Percentiles rank a stretch among this genome's conserved stretches.
Evolutionary conservation across 306 rosid genomes (phyloP).

Genomic region (Fragaria nilgerrensis): DNA sequence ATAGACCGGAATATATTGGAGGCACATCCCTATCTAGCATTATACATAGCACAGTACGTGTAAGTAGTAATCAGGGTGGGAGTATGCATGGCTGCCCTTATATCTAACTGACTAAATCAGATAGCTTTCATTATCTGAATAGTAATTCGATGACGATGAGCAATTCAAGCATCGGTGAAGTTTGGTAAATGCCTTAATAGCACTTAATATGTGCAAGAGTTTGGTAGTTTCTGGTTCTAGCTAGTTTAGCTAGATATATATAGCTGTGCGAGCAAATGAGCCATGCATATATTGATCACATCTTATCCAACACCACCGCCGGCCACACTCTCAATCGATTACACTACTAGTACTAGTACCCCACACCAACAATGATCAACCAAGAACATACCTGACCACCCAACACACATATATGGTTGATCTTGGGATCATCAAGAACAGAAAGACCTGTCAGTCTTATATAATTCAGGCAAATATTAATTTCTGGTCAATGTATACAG

Average conservation of each 20-base stretch:
- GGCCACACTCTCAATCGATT: background rate
- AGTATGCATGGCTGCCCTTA: background rate
- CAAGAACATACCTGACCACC: slow-evolving; percentile 1
- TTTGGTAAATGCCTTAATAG: slow-evolving; percentile 41
- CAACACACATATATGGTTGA: background rate
- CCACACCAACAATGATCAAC: slow-evolving; percentile 1
- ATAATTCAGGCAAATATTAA: background rate
- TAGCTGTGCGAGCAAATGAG: background rate
- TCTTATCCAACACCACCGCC: background rate
- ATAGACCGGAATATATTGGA: background rate
- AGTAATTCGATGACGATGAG: background rate
- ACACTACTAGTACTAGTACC: background rate
- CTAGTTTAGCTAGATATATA: background rate
- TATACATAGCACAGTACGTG: background rate
- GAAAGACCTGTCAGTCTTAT: background rate
- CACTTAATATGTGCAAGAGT: background rate
- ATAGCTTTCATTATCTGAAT: background rate
- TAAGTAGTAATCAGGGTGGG: background rate
- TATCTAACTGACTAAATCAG: background rate
- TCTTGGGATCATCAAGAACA: background rate
- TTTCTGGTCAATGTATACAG: background rate
- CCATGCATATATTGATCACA: background rate
- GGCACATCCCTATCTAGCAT: background rate
- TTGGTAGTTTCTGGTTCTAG: background rate
- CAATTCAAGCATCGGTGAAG: slow-evolving; percentile 32